A percentile compares a stretch with the other conserved stretches of the same genome.
Evolutionary conservation across 768 basidiomycete species (phyloP).

Genomic region (Nidularia pulvinata): DNA sequence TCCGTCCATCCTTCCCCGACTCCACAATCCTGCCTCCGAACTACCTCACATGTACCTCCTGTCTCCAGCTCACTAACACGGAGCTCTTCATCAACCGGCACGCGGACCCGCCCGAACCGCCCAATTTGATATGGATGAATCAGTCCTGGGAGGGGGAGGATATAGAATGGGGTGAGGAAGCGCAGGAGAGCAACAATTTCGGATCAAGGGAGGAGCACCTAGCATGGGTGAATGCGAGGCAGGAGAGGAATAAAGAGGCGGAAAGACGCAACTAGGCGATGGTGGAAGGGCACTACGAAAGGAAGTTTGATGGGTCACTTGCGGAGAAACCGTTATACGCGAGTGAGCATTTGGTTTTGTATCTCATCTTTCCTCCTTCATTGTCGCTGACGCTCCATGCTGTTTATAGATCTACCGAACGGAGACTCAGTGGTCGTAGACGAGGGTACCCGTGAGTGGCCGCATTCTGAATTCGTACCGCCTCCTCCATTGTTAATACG

Average conservation of each 20-base stretch:
- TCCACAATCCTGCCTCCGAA: conserved; percentile 5
- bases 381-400: background rate
- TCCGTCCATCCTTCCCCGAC: conserved; percentile 11
- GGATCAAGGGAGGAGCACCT: background rate
- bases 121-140: background rate
- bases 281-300: background rate
- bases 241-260: background rate
- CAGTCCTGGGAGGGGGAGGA: background rate
- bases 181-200: background rate
- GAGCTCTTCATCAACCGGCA: conserved; percentile 51
- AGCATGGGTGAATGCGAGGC: background rate
- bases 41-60: conserved; percentile 33
- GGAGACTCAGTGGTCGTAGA: background rate
- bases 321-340: background rate
- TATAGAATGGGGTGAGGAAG: background rate
- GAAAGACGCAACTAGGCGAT: background rate
- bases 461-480: too few relatives aligned
- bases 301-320: background rate
- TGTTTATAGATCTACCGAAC: background rate
- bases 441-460: background rate
- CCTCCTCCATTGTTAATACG: too few relatives aligned
- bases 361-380: background rate
- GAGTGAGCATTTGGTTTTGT: background rate
- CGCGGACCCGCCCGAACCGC: conserved; percentile 1
- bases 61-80: conserved; percentile 56